Conservation (phyloP, 129 eudicot species). For the Calendula officinalis region DNA sequence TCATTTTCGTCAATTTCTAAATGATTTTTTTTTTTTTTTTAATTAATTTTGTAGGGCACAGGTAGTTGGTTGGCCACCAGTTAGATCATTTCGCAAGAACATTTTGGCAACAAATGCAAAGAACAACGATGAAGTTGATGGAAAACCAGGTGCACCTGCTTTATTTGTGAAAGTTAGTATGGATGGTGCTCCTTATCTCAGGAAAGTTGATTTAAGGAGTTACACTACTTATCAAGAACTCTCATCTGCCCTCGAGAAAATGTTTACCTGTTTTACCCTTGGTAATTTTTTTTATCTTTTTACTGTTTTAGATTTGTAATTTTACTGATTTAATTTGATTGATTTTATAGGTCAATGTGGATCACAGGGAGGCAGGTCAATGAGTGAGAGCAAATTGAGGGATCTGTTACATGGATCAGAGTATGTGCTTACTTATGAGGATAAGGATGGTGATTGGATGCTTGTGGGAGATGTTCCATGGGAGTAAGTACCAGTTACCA, state of each 20-base stretch:
- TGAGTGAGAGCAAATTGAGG: slow-evolving; percentile 79
- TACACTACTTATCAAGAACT: slow-evolving; percentile 74
- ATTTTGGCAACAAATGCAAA: slow-evolving; percentile 71
- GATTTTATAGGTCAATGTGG: slow-evolving; percentile 64
- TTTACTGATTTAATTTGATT: not conserved
- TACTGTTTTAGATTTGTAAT: not conserved
- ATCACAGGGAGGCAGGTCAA: slow-evolving; percentile 69
- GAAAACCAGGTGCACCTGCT: slow-evolving; percentile 65
- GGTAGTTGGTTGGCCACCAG: slow-evolving; percentile 99
- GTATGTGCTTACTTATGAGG: slow-evolving; percentile 86
- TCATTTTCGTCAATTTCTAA: not conserved
- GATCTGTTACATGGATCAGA: slow-evolving; percentile 93
- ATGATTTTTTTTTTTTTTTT: not conserved
- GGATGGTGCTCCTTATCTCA: slow-evolving; percentile 99
- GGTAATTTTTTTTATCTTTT: slow-evolving; percentile 37
- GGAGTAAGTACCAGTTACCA: slow-evolving; percentile 82
- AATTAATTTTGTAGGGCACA: slow-evolving; percentile 63
- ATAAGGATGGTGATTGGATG: slow-evolving; percentile 99
- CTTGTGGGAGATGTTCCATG: slow-evolving; percentile 99
- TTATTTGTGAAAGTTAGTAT: slow-evolving; percentile 87
- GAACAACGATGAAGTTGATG: slow-evolving; percentile 67
- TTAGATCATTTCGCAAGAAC: slow-evolving; percentile 82
- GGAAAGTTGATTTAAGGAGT: slow-evolving; percentile 80
- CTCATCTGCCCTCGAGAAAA: slow-evolving; percentile 80
- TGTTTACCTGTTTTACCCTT: slow-evolving; percentile 87